These are phyloP conservation scores for Apium graveolens DNA, from an alignment of 129 eudicot genomes.

Conservation along the genomic window DNA sequence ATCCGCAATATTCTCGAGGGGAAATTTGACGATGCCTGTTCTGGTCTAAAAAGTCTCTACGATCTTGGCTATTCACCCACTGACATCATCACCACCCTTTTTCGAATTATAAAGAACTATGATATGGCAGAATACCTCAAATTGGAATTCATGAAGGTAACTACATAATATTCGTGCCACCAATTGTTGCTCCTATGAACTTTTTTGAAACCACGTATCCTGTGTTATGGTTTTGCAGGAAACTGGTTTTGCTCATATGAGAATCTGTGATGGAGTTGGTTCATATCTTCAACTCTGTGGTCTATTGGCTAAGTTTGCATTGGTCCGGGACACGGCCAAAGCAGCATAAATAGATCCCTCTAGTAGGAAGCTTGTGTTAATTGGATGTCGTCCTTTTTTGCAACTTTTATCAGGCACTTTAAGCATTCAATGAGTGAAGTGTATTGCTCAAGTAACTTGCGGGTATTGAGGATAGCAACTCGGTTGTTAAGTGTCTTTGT, in stretches of 20 bases:
- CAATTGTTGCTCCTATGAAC: not conserved
- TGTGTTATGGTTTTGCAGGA: constrained; percentile 35
- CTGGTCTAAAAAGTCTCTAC: constrained; percentile 78
- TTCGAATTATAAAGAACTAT: constrained; percentile 88
- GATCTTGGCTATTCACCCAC: constrained; percentile 98
- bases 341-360: constrained; percentile 34
- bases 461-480: constrained; percentile 1
- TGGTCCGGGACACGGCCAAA: constrained; percentile 77
- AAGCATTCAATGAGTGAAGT: not conserved
- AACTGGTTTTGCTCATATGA: constrained; percentile 99
- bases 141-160: constrained; percentile 98
- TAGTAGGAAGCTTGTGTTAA: constrained; percentile 2
- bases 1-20: constrained; percentile 84
- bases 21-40: constrained; percentile 89
- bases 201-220: not conserved
- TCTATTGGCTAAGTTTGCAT: constrained; percentile 69
- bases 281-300: constrained; percentile 96
- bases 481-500: not conserved
- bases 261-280: constrained; percentile 97
- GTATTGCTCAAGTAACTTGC: not conserved
- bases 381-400: not conserved
- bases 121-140: constrained; percentile 94
- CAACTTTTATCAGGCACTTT: not conserved
- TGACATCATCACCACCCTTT: constrained; percentile 93
- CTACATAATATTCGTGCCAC: not conserved